phyloP scores from a whole-genome alignment of 805 yeast genomes.

The Debaryomyces prosopidis region DNA sequence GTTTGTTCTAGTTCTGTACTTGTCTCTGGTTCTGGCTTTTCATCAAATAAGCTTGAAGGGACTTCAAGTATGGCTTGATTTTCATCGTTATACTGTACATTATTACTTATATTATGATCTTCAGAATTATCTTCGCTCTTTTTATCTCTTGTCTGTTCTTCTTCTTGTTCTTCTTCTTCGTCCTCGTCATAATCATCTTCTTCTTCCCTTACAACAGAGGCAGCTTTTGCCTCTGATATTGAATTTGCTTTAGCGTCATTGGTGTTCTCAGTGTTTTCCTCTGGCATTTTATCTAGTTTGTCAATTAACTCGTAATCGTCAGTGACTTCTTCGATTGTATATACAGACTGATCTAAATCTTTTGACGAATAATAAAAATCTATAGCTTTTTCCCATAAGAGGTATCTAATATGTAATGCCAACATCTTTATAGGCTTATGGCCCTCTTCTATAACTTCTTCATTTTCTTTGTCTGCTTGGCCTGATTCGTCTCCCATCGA shows the following conservation, averaged over 20 bases:
- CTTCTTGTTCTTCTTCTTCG: slow-evolving; percentile 22
- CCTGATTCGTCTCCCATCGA: slow-evolving; percentile 3
- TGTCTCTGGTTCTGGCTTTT: slow-evolving; percentile 7
- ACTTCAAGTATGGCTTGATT: slow-evolving; percentile 33
- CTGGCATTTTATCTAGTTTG: slow-evolving; percentile 25
- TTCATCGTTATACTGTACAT: slow-evolving; percentile 23
- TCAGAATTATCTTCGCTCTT: neutral
- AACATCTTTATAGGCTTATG: slow-evolving; percentile 32
- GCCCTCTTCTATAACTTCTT: slow-evolving; percentile 47
- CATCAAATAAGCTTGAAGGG: slow-evolving; percentile 29
- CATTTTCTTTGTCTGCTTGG: slow-evolving; percentile 37
- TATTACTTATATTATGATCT: neutral
- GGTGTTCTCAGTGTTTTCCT: slow-evolving; percentile 7
- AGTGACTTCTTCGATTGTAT: slow-evolving; percentile 29
- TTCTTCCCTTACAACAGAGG: slow-evolving; percentile 27
- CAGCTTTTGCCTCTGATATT: slow-evolving; percentile 1
- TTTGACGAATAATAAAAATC: slow-evolving; percentile 41
- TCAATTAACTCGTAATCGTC: slow-evolving; percentile 39
- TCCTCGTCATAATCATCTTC: slow-evolving; percentile 39
- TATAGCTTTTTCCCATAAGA: slow-evolving; percentile 71
- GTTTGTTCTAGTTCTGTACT: slow-evolving; percentile 5
- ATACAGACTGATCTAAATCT: slow-evolving; percentile 18
- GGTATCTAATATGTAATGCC: slow-evolving; percentile 64
- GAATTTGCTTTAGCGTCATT: slow-evolving; percentile 1
- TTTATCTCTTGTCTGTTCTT: slow-evolving; percentile 6